Conservation (phyloP, 805 yeast species). For the Candida pseudoglaebosa region DNA sequence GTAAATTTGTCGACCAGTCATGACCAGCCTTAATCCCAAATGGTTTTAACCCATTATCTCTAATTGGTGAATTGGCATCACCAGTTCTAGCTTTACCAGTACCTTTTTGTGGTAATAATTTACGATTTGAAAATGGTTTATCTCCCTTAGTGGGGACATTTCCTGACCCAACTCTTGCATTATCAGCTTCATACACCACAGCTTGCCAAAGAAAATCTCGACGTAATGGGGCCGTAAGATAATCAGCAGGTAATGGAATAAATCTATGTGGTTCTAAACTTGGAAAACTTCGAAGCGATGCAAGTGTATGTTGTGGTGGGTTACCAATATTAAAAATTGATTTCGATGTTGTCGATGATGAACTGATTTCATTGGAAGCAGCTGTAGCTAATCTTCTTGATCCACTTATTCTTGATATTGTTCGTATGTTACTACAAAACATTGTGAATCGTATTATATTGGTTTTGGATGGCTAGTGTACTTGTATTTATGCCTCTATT, state of each 20-base stretch:
- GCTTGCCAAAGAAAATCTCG: conserved; percentile 94
- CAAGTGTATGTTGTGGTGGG: conserved; percentile 71
- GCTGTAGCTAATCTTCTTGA: conserved; percentile 1
- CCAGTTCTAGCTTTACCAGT: conserved; percentile 94
- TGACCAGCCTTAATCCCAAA: conserved; percentile 88
- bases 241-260: conserved; percentile 69
- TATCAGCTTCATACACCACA: conserved; percentile 87
- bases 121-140: conserved; percentile 78
- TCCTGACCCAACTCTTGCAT: conserved; percentile 82
- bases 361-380: background rate
- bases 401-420: background rate
- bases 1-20: conserved; percentile 78
- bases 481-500: too few relatives aligned
- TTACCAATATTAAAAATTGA: conserved; percentile 20
- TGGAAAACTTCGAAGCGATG: conserved; percentile 81
- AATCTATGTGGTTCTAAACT: conserved; percentile 79
- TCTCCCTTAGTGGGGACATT: conserved; percentile 85
- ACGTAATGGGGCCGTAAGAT: conserved; percentile 64
- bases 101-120: conserved; percentile 87
- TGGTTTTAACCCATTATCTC: conserved; percentile 87
- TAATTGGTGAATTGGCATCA: conserved; percentile 90
- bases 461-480: background rate
- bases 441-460: background rate
- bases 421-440: background rate
- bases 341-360: background rate